Evolutionary conservation across 768 basidiomycete genomes (phyloP).

Genomic region (Hemileccinum rubropunctum): DNA sequence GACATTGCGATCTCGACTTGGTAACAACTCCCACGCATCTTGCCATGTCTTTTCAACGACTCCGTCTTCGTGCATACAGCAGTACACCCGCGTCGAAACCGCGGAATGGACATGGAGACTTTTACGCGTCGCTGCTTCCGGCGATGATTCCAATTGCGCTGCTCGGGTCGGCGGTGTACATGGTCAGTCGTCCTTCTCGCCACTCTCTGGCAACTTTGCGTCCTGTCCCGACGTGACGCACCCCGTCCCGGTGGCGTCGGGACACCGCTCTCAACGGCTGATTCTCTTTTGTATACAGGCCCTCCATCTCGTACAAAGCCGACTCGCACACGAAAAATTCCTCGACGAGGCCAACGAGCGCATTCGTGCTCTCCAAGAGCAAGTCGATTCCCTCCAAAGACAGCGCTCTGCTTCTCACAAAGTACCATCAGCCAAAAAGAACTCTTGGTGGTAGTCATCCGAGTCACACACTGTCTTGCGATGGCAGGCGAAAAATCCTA

Average conservation of each 20-base stretch:
- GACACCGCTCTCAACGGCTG: constrained; percentile 8
- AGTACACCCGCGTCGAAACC: constrained; percentile 9
- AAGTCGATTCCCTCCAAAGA: constrained; percentile 45
- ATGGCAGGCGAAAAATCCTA: constrained; percentile 2
- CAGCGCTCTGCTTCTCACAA: constrained; percentile 3
- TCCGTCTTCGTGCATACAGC: constrained; percentile 3
- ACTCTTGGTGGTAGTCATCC: constrained; percentile 18
- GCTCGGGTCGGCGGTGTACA: constrained; percentile 75
- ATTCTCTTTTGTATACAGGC: constrained; percentile 41
- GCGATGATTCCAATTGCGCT: constrained; percentile 78
- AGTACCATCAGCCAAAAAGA: constrained; percentile 2
- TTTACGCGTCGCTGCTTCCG: constrained; percentile 70
- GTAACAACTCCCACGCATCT: constrained; percentile 7
- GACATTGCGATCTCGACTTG: neutral
- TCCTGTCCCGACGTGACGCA: too few relatives aligned
- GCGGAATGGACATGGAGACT: constrained; percentile 53
- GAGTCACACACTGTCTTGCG: too few relatives aligned
- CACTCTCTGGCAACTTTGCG: too few relatives aligned
- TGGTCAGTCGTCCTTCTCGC: constrained; percentile 41
- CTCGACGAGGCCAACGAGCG: constrained; percentile 57
- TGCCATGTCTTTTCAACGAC: neutral
- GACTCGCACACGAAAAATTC: constrained; percentile 69
- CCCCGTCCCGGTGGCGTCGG: constrained; percentile 12
- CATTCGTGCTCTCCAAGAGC: constrained; percentile 55
- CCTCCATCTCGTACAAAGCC: constrained; percentile 60